Percentiles rank a stretch among this genome's conserved stretches.
These are phyloP conservation scores for Aureobasidium subglaciale DNA, from an alignment of 2,329 filamentous ascomycete species.

Conservation along the genomic window DNA sequence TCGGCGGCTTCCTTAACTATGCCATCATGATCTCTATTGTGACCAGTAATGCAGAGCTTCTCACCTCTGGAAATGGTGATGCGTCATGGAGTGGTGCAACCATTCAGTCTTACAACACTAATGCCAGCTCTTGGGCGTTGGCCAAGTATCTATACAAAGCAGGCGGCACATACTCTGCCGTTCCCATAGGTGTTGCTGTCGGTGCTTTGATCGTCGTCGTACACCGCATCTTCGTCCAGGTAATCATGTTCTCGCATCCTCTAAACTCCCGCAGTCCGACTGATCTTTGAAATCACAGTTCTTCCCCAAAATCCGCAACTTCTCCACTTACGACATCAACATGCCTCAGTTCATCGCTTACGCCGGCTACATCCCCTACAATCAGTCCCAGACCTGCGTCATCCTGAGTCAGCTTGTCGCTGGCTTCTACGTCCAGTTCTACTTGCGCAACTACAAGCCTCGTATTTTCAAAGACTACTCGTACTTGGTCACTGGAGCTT, in stretches of 20 bases:
- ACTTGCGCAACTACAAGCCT: conserved; percentile 47
- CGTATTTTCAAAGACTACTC: conserved; percentile 48
- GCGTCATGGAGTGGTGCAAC: conserved; percentile 47
- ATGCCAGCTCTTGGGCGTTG: conserved; percentile 30
- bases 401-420: conserved; percentile 37
- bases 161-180: conserved; percentile 25
- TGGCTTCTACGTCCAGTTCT: conserved; percentile 47
- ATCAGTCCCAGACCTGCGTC: conserved; percentile 50
- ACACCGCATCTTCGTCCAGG: conserved; percentile 37
- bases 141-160: conserved; percentile 47
- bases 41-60: conserved; percentile 41
- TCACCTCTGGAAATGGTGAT: conserved; percentile 41
- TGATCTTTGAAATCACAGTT: conserved; percentile 29
- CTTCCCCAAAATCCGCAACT: conserved; percentile 37
- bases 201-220: conserved; percentile 39
- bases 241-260: conserved; percentile 22
- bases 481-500: conserved; percentile 47
- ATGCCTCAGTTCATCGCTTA: conserved; percentile 50
- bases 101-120: conserved; percentile 37
- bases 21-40: conserved; percentile 51
- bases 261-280: too few relatives aligned
- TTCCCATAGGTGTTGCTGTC: conserved; percentile 40
- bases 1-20: conserved; percentile 50
- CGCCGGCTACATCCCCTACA: conserved; percentile 49
- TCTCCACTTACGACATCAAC: conserved; percentile 37